Percentiles rank a stretch among this genome's conserved stretches.
Conservation (phyloP, 495 filamentous ascomycete genomes). For the Penicillium fimorum region DNA sequence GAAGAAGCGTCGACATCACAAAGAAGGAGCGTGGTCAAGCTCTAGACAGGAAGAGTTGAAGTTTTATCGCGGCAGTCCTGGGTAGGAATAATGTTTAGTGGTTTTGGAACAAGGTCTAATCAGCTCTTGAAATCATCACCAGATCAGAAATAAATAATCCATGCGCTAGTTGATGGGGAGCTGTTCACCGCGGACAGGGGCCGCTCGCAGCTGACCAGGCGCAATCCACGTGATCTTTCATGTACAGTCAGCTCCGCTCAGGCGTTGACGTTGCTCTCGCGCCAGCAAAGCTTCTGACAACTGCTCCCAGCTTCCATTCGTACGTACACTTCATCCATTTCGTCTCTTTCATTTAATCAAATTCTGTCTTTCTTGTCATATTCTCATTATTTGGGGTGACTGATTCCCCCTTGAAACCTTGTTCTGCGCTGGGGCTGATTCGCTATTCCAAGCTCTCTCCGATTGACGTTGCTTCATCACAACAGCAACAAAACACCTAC, state of each 20-base stretch:
- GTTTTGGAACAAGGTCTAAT: neutral
- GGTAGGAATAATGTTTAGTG: constrained; percentile 10
- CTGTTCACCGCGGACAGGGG: constrained; percentile 6
- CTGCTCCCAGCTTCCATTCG: constrained; percentile 34
- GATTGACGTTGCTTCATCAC: constrained; percentile 42
- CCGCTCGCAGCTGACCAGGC: constrained; percentile 14
- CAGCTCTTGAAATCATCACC: constrained; percentile 23
- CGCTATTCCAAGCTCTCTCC: constrained; percentile 34
- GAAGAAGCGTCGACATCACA: constrained; percentile 37
- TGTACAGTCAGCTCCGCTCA: constrained; percentile 27
- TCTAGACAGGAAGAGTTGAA: neutral
- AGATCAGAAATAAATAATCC: constrained; percentile 18
- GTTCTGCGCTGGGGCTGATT: constrained; percentile 22
- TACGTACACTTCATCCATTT: constrained; percentile 25
- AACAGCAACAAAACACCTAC: constrained; percentile 29
- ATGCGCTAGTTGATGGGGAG: constrained; percentile 28
- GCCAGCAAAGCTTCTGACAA: constrained; percentile 37
- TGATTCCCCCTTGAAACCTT: constrained; percentile 9
- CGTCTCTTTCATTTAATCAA: constrained; percentile 22
- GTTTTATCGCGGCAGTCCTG: neutral
- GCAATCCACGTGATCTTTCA: constrained; percentile 25
- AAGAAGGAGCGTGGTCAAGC: neutral
- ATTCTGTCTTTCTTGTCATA: constrained; percentile 18
- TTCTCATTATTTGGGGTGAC: constrained; percentile 15
- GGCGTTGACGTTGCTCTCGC: constrained; percentile 46